phyloP scores from a whole-genome alignment of 2,329 filamentous ascomycete genomes.

The Chaetomium sp. region DNA sequence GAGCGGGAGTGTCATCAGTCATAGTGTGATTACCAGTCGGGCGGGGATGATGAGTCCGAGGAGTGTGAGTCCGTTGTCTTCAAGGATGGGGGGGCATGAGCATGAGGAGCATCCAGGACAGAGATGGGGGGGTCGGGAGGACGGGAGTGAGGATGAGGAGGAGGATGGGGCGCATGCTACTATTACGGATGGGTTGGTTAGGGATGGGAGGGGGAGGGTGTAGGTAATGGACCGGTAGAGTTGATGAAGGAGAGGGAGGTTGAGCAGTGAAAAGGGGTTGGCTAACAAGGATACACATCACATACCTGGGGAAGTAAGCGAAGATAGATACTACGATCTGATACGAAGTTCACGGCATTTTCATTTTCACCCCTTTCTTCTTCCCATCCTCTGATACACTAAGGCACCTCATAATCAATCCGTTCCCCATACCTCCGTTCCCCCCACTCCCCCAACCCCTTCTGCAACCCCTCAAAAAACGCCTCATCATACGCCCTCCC shows the following conservation, averaged over 20 bases:
- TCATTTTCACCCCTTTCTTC: neutral
- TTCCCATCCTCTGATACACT: conserved; percentile 5
- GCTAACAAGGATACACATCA: neutral
- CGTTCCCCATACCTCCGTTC: conserved; percentile 29
- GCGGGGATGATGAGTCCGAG: too few relatives aligned
- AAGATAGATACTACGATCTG: too few relatives aligned
- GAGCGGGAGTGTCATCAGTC: neutral
- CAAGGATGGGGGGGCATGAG: neutral
- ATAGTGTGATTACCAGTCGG: neutral
- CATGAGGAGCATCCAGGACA: neutral
- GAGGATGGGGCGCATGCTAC: conserved; percentile 7
- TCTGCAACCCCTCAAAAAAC: conserved; percentile 31
- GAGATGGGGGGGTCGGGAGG: neutral
- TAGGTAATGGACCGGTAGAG: neutral
- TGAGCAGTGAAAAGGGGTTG: neutral
- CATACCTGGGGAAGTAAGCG: too few relatives aligned
- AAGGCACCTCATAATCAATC: conserved; percentile 10
- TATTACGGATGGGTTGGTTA: conserved; percentile 10
- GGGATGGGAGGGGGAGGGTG: neutral
- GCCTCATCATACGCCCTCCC: conserved; percentile 33
- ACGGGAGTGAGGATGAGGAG: neutral
- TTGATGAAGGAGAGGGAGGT: neutral
- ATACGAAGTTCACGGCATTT: neutral
- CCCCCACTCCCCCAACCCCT: conserved; percentile 36
- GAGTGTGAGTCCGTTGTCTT: too few relatives aligned